Evolutionary conservation across 768 basidiomycete genomes (phyloP).

Genomic region (Imleria badia): DNA sequence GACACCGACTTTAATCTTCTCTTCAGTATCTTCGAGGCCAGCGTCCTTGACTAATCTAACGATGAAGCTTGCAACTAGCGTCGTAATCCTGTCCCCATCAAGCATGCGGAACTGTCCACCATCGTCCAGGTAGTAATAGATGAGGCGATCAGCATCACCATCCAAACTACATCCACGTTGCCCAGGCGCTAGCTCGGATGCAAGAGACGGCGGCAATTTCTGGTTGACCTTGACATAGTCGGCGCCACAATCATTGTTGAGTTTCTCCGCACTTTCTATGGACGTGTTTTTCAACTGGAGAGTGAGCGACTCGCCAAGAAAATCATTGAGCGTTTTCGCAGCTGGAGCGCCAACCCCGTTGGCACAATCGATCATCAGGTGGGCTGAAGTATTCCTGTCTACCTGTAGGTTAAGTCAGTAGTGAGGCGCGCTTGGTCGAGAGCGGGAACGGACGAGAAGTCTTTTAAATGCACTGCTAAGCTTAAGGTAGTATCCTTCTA

Average conservation of each 20-base stretch:
- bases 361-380: conserved; percentile 92
- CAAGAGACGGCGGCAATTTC: conserved; percentile 76
- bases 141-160: conserved; percentile 95
- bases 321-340: conserved; percentile 56
- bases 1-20: conserved; percentile 80
- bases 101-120: conserved; percentile 81
- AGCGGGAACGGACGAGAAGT: conserved; percentile 64
- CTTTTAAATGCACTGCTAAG: conserved; percentile 81
- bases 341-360: conserved; percentile 91
- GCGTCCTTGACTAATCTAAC: conserved; percentile 85
- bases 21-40: conserved; percentile 59
- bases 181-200: conserved; percentile 58
- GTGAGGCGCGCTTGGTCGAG: background rate
- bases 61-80: conserved; percentile 89
- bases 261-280: conserved; percentile 59
- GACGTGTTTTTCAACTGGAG: conserved; percentile 70
- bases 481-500: conserved; percentile 83
- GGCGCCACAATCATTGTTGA: conserved; percentile 90
- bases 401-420: conserved; percentile 39
- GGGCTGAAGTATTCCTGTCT: conserved; percentile 52
- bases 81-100: conserved; percentile 98
- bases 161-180: conserved; percentile 92
- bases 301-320: conserved; percentile 59
- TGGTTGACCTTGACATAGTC: conserved; percentile 97
- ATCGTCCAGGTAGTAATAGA: conserved; percentile 91